Percentiles rank a stretch among this genome's conserved stretches.
Conservation (phyloP, 2,329 filamentous ascomycete species). For the Meredithiella fracta region DNA sequence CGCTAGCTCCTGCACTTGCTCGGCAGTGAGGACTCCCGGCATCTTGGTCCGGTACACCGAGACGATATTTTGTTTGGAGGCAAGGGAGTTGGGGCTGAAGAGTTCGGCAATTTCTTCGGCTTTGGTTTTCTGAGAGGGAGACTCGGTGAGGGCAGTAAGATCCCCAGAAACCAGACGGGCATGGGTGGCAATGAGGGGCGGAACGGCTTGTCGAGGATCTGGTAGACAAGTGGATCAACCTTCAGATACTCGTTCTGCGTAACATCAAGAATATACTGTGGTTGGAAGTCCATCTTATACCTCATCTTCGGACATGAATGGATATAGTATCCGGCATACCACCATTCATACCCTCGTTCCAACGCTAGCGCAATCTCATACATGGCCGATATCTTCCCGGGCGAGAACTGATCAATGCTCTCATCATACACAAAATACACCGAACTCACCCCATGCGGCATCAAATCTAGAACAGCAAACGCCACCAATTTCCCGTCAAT, state of each 20-base stretch:
- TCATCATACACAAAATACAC: slow-evolving; percentile 75
- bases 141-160: slow-evolving; percentile 16
- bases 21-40: slow-evolving; percentile 45
- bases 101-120: slow-evolving; percentile 9
- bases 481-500: slow-evolving; percentile 61
- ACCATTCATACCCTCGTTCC: slow-evolving; percentile 55
- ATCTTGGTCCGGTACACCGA: slow-evolving; percentile 45
- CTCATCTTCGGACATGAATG: slow-evolving; percentile 68
- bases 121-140: background rate
- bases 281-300: slow-evolving; percentile 67
- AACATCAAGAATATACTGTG: slow-evolving; percentile 58
- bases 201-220: background rate
- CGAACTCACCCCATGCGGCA: slow-evolving; percentile 61
- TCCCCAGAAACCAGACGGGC: slow-evolving; percentile 4
- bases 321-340: slow-evolving; percentile 72
- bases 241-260: slow-evolving; percentile 46
- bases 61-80: slow-evolving; percentile 4
- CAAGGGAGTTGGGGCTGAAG: background rate
- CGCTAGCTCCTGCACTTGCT: slow-evolving; percentile 33
- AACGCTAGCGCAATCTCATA: slow-evolving; percentile 54
- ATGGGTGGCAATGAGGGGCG: background rate
- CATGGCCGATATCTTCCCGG: slow-evolving; percentile 61
- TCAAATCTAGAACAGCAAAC: slow-evolving; percentile 58
- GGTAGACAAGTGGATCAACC: slow-evolving; percentile 27
- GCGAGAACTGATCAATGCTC: slow-evolving; percentile 50